Evolutionary conservation across 176 grass and related monocot genomes (phyloP), one percentile per base, ranked within the genome.

Genomic region (Carex scoparia): DNA sequence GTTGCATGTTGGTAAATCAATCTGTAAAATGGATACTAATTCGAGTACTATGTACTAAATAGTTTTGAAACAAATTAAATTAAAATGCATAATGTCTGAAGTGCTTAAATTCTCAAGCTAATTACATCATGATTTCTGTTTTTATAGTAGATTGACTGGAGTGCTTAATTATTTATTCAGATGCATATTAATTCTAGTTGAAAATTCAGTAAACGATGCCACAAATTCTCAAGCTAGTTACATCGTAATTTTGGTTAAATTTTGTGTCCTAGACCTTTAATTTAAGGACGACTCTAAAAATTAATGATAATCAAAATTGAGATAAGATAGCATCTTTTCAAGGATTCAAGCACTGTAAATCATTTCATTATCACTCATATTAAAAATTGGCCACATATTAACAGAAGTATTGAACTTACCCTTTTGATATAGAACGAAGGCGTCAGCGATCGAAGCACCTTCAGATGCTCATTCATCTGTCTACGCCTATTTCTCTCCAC

Each of bases 401-500:
- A 82, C 13, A 42, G 0, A 65, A 55, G 2, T 55, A 53, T 32
- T 83, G 4, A 61, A 48, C 61, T 38, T 73, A 93, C 91, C 70
- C 96, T 88, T 86, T 95, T 98, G 88, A 98, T 91, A 89, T 98
- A 98, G 78, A 95, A 90, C 7, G 74, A 84, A 1, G 96, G 96
- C 1, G 96, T 98, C 10, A 98, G 91, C 0, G 96, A 89, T 0
- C 93, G 93, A 9, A 98, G 93, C 73, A 98, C 93, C 85, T 98
- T 98, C 38, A 98, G 91, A 77, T 98, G 89, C 8, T 98, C 96
- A 69, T 98, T 98, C 95, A 98, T 94, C 88, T 98, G 95, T 40
- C 93, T 85, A 56, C 95, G 88, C 69, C 95, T 81, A 80, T 98
- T 98, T 57, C 95, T 91, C 88, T 98, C 95, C 51, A 98, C 95